Evolutionary conservation across 225 moss, liverwort and hornwort genomes (phyloP).

Genomic region (Physcomitrium patens): DNA sequence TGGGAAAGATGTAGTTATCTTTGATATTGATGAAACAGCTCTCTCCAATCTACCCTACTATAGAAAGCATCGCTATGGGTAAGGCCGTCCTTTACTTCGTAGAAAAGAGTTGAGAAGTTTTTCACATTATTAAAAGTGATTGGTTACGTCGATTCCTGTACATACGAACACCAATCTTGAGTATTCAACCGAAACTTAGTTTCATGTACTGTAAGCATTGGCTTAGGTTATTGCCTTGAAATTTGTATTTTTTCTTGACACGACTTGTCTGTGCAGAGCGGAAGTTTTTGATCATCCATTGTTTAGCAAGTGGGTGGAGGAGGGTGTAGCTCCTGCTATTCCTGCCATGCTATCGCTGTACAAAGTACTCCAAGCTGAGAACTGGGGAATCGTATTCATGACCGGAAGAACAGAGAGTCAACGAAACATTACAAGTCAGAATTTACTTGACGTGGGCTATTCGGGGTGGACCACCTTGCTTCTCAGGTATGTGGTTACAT

Average conservation of each 20-base stretch:
- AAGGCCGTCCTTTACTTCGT: neutral
- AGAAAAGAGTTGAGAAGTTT: neutral
- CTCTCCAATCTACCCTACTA: slow-evolving; percentile 94
- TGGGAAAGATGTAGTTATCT: slow-evolving; percentile 81
- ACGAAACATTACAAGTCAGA: slow-evolving; percentile 72
- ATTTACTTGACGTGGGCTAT: slow-evolving; percentile 72
- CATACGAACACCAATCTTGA: neutral
- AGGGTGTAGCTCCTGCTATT: slow-evolving; percentile 66
- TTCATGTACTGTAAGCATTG: neutral
- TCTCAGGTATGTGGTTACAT: slow-evolving; percentile 54
- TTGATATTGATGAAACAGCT: slow-evolving; percentile 93
- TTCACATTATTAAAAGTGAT: neutral
- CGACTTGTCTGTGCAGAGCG: slow-evolving; percentile 55
- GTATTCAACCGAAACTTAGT: neutral
- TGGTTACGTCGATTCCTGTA: neutral
- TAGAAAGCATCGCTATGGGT: slow-evolving; percentile 80
- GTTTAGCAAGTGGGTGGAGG: slow-evolving; percentile 83
- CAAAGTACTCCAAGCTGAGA: slow-evolving; percentile 53
- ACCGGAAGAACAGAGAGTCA: slow-evolving; percentile 83
- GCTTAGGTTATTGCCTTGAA: slow-evolving; percentile 2
- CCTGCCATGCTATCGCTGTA: slow-evolving; percentile 68
- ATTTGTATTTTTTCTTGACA: neutral
- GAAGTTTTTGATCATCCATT: slow-evolving; percentile 77
- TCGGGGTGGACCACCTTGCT: slow-evolving; percentile 63
- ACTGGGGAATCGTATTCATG: slow-evolving; percentile 84